A percentile compares a stretch with the other conserved stretches of the same genome.
Evolutionary conservation across 306 rosid species (phyloP).

Genomic region (Vicia villosa): DNA sequence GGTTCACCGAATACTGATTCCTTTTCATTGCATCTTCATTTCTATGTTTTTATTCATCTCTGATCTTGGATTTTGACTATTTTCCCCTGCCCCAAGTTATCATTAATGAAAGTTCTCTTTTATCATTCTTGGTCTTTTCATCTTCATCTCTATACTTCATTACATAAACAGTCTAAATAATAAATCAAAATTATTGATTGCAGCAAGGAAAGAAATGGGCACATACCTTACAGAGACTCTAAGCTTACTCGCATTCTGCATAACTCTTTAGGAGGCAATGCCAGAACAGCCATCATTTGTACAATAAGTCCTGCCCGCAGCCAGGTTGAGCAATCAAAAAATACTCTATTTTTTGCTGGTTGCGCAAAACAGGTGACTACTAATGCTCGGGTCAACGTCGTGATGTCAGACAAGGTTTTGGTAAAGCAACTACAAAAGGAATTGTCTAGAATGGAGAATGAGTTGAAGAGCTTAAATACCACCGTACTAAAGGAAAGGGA

Average conservation of each 20-base stretch:
- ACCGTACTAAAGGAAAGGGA: conserved; percentile 74
- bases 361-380: conserved; percentile 88
- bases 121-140: conserved; percentile 16
- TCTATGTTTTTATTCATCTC: conserved; percentile 18
- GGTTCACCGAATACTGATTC: background rate
- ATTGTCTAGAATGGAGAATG: conserved; percentile 69
- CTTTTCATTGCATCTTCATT: conserved; percentile 6
- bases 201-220: conserved; percentile 85
- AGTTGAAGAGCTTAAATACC: conserved; percentile 54
- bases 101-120: conserved; percentile 20
- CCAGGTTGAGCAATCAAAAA: conserved; percentile 86
- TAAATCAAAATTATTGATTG: conserved; percentile 37
- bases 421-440: conserved; percentile 78
- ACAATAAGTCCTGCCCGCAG: conserved; percentile 84
- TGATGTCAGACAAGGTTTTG: conserved; percentile 80
- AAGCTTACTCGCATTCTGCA: conserved; percentile 92
- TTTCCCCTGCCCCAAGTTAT: background rate
- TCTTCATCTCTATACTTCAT: conserved; percentile 16
- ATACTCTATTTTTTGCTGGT: conserved; percentile 80
- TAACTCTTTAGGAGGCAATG: conserved; percentile 89
- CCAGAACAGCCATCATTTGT: conserved; percentile 93
- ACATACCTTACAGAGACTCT: conserved; percentile 87
- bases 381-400: conserved; percentile 77
- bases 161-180: conserved; percentile 15
- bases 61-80: conserved; percentile 16